Conservation (phyloP, 257 asterid genomes). For the Lavandula angustifolia region DNA sequence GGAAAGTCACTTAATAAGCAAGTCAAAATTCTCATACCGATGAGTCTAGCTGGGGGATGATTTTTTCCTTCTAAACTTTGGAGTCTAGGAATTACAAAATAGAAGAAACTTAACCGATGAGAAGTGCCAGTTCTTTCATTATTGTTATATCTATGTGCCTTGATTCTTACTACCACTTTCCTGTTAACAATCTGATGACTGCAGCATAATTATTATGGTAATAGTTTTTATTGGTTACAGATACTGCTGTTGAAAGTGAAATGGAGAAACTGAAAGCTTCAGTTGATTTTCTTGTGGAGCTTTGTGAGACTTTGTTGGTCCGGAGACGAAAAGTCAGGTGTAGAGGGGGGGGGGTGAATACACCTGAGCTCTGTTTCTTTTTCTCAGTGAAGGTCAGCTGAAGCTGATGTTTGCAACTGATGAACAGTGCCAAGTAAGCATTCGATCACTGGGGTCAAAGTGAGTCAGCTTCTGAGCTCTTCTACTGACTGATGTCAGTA, state of each 20-base stretch:
- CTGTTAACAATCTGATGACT: conserved; percentile 20
- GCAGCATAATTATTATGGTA: background rate
- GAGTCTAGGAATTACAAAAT: conserved; percentile 14
- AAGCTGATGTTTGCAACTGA: too few species aligned
- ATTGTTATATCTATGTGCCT: background rate
- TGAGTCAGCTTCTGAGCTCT: too few species aligned
- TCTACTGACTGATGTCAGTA: too few species aligned
- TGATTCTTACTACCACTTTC: conserved; percentile 3
- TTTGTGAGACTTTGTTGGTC: too few species aligned
- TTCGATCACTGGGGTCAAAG: too few species aligned
- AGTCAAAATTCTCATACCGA: background rate
- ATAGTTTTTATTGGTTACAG: conserved; percentile 41
- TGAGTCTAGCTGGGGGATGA: background rate
- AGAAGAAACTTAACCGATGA: background rate
- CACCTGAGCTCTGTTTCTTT: too few species aligned
- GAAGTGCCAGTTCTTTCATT: conserved; percentile 9
- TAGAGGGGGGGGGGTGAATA: too few species aligned
- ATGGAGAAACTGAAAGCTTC: conserved; percentile 75
- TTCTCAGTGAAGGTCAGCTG: too few species aligned
- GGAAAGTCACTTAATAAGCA: conserved; percentile 12
- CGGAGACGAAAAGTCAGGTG: too few species aligned
- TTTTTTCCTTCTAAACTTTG: conserved; percentile 1
- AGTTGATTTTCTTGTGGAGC: conserved; percentile 91
- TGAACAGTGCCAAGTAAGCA: too few species aligned
- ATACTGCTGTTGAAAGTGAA: conserved; percentile 43